These are phyloP conservation scores for Rhododendron kiyosumense DNA, from an alignment of 148 eudicot species.

Conservation along the genomic window DNA sequence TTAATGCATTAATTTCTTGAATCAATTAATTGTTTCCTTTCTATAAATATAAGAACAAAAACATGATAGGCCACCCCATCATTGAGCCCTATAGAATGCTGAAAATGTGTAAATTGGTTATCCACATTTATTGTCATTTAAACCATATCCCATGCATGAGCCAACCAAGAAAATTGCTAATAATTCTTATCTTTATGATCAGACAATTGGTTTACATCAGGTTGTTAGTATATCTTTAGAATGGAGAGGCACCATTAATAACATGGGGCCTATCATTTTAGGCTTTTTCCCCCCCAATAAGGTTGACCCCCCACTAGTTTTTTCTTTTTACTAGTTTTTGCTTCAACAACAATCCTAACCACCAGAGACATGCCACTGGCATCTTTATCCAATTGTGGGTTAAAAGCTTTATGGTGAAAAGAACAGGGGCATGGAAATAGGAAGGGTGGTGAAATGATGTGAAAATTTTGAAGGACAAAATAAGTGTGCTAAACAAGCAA, in stretches of 20 bases:
- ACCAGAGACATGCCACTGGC: conserved; percentile 5
- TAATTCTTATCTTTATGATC: not conserved
- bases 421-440: conserved; percentile 14
- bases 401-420: conserved; percentile 22
- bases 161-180: not conserved
- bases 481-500: conserved; percentile 24
- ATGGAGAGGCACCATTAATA: not conserved
- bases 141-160: conserved; percentile 1
- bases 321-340: not conserved
- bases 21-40: not conserved
- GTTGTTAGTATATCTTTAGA: conserved; percentile 10
- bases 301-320: not conserved
- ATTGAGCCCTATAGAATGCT: not conserved
- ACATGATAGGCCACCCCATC: not conserved
- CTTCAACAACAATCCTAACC: conserved; percentile 15
- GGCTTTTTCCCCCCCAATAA: not conserved
- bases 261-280: not conserved
- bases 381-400: conserved; percentile 12
- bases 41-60: not conserved
- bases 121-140: not conserved
- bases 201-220: conserved; percentile 15
- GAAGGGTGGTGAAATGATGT: conserved; percentile 9
- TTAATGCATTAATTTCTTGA: not conserved
- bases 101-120: not conserved
- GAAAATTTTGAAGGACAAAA: not conserved